Percentiles rank a stretch among this genome's conserved stretches.
These are phyloP conservation scores for Dissoconium aciculare DNA, from an alignment of 2,329 filamentous ascomycete species.

Conservation along the genomic window DNA sequence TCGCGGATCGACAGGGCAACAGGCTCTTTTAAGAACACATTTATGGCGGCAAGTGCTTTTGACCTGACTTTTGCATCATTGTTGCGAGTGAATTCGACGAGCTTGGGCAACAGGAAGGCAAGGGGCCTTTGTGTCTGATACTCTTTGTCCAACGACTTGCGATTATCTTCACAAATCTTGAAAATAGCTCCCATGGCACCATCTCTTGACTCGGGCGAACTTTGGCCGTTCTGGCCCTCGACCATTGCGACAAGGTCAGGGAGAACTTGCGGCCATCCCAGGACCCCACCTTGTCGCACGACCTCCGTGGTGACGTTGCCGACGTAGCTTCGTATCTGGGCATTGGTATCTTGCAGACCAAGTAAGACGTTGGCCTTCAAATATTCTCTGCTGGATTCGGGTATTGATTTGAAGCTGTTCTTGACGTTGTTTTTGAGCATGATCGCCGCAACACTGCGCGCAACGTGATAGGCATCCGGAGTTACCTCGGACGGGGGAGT, in stretches of 20 bases:
- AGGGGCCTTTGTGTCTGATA: constrained; percentile 80
- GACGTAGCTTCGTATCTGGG: constrained; percentile 73
- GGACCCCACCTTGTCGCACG: constrained; percentile 65
- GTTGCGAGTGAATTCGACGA: constrained; percentile 74
- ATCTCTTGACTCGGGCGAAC: constrained; percentile 62
- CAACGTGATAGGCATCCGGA: constrained; percentile 51
- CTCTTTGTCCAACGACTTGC: constrained; percentile 68
- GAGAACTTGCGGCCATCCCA: constrained; percentile 83
- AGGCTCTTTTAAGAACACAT: constrained; percentile 79
- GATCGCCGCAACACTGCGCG: constrained; percentile 75
- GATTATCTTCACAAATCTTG: constrained; percentile 96
- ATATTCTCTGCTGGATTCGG: constrained; percentile 56
- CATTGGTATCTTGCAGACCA: constrained; percentile 65
- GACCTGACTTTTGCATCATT: constrained; percentile 62
- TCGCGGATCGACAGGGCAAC: constrained; percentile 55
- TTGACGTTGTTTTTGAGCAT: constrained; percentile 93
- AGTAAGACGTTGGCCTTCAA: constrained; percentile 66
- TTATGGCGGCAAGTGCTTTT: constrained; percentile 69
- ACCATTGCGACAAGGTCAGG: constrained; percentile 69
- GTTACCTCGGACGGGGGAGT: constrained; percentile 42
- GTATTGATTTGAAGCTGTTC: constrained; percentile 57
- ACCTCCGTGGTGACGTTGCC: constrained; percentile 92
- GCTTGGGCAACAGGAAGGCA: constrained; percentile 74
- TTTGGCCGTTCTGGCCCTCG: constrained; percentile 53
- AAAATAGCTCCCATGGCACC: constrained; percentile 83